Base-by-base conservation (phyloP, 305 asterid species). In the Striga hermonthica region DNA sequence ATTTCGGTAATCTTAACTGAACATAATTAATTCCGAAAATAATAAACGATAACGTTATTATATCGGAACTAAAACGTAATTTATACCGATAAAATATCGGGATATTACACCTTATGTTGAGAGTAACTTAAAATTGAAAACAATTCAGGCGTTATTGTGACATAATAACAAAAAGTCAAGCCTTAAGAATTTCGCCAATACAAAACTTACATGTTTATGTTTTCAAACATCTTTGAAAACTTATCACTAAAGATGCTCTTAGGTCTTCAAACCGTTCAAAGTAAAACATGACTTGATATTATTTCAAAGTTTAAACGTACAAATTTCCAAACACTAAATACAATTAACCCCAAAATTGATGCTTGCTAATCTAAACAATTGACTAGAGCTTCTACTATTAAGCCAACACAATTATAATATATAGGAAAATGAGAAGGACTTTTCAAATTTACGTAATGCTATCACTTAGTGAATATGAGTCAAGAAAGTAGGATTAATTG, bases 281-380 rank as follows among this genome's bases (percentile, higher is more conserved):
- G 72, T 72, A 78, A 68, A 68, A 61, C 70, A 58, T 71, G 47
- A 60, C 31, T 57, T 62, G 48, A 22, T 11, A 4, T 10, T 7
- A 13, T 53, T 22, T 55, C 4, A 16, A 48, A 41, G 31, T 7
- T 45, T 57, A 28, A 15, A 28, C 44, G 34, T 45, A 45, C 12
- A 22, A 63, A 35, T n/a, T 70, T 37, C 45, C 60, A 35, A 7
- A 45, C 2, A 16, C 47, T 22, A 49, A 59, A 60, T 16, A 39
- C 37, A 53, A 41, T 65, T 54, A 54, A 57, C 41, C 34, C 40
- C 4, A 22, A 54, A 66, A 9, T 41, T 28, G 49, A 7, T 45
- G 57, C 57, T 15, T 34, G 15, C 67, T 62, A 34, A 47, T 35
- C 50, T 49, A 31, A 53, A 54, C 13, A 55, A 22, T 22, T 22